A percentile compares a stretch with the other conserved stretches of the same genome.
These are phyloP conservation scores for Lenwebbia sp. DNA, from an alignment of 345 rosid species.

Conservation along the genomic window DNA sequence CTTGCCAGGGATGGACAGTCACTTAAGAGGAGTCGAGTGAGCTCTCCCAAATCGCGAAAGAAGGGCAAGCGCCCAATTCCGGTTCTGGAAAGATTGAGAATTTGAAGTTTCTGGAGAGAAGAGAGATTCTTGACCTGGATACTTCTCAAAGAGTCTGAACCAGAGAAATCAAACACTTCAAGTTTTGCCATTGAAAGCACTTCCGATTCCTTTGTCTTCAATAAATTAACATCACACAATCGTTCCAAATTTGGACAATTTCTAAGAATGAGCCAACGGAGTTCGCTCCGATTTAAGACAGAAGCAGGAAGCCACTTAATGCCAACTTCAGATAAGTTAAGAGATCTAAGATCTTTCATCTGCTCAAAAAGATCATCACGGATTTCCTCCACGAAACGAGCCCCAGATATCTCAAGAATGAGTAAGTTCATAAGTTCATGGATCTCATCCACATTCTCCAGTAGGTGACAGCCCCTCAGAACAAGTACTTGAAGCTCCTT, in stretches of 20 bases:
- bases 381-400: background rate
- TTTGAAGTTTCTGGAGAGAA: background rate
- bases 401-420: background rate
- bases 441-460: background rate
- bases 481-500: background rate
- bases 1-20: background rate
- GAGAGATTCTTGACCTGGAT: background rate
- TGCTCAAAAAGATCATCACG: background rate
- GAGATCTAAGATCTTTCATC: background rate
- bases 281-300: constrained; percentile 13
- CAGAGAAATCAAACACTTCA: background rate
- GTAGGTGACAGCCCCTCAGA: background rate
- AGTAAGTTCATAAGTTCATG: background rate
- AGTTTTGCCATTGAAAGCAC: background rate
- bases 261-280: constrained; percentile 28
- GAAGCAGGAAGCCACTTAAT: background rate
- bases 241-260: constrained; percentile 17
- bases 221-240: background rate
- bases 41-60: background rate
- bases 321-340: background rate
- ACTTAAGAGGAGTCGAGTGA: background rate
- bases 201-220: background rate
- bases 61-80: background rate
- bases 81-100: background rate
- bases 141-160: background rate